Percentiles rank a stretch among this genome's conserved stretches.
These are phyloP conservation scores for Begonia peltatifolia DNA, from an alignment of 306 rosid species.

Conservation along the genomic window DNA sequence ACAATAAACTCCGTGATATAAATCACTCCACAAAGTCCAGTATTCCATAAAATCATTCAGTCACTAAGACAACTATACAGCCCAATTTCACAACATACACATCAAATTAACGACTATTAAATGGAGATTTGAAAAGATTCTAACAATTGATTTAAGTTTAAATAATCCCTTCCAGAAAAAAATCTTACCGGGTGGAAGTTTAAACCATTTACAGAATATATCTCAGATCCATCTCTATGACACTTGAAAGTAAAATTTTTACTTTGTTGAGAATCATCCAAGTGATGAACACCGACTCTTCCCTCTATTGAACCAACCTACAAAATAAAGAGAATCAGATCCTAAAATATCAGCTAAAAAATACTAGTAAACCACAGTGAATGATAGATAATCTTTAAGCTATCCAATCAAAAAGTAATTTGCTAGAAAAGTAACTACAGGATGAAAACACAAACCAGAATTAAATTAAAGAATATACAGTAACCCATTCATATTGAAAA, in stretches of 20 bases:
- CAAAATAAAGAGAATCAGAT: constrained; percentile 13
- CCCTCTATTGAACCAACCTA: constrained; percentile 97
- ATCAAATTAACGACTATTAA: no score
- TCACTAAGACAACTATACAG: no score
- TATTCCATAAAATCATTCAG: no score
- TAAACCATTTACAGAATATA: constrained; percentile 74
- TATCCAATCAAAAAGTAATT: background rate
- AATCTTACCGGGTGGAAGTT: constrained; percentile 75
- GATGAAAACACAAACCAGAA: background rate
- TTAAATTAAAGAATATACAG: background rate
- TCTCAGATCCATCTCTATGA: constrained; percentile 65
- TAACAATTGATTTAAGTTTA: no score
- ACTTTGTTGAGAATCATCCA: constrained; percentile 57
- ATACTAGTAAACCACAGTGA: no score
- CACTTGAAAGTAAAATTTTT: constrained; percentile 89
- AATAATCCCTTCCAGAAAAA: no score
- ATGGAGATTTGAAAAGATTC: no score
- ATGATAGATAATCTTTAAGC: background rate
- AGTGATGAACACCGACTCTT: constrained; percentile 95
- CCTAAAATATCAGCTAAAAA: constrained; percentile 5
- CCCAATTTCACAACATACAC: no score
- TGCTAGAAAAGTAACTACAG: background rate
- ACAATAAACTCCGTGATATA: no score
- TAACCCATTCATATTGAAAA: no score
- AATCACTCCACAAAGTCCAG: no score